Conservation (phyloP, 306 rosid species). For the Elaeagnus macrophylla region DNA sequence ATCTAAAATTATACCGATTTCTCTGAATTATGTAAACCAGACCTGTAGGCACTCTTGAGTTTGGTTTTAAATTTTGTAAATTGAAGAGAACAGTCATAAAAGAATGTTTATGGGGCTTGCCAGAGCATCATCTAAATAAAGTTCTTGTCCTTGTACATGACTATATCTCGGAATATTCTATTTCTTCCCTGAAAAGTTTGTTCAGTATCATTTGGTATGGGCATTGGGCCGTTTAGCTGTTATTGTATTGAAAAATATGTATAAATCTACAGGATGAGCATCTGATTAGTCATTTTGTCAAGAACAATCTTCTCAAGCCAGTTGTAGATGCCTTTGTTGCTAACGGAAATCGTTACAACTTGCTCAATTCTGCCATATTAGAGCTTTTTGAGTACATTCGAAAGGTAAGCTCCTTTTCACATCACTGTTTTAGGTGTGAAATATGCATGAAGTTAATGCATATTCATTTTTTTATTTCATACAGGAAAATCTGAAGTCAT, state of each 20-base stretch:
- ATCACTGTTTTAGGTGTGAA: slow-evolving; percentile 12
- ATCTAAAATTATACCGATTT: too few species aligned
- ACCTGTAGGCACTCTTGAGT: too few species aligned
- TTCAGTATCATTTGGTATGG: too few species aligned
- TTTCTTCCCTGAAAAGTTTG: too few species aligned
- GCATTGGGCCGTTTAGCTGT: too few species aligned
- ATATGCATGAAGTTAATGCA: slow-evolving; percentile 6
- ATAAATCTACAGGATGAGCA: slow-evolving; percentile 80
- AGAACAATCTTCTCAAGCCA: slow-evolving; percentile 77
- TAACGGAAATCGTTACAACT: slow-evolving; percentile 91
- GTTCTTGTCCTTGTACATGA: too few species aligned
- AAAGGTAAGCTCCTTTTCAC: slow-evolving; percentile 45
- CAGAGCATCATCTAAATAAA: too few species aligned
- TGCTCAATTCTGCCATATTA: slow-evolving; percentile 81
- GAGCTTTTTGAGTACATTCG: slow-evolving; percentile 81
- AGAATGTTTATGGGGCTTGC: too few species aligned
- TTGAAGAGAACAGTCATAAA: too few species aligned
- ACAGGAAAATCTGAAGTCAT: slow-evolving; percentile 70
- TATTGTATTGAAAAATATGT: slow-evolving; percentile 5
- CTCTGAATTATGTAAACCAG: too few species aligned
- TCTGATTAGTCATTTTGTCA: slow-evolving; percentile 58
- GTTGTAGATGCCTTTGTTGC: slow-evolving; percentile 64
- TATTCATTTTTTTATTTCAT: slow-evolving; percentile 15
- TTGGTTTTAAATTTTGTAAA: too few species aligned
- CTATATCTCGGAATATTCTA: too few species aligned